These are phyloP conservation scores for Paraphaeosphaeria sporulosa DNA, from an alignment of 2,329 filamentous ascomycete species.

Conservation along the genomic window DNA sequence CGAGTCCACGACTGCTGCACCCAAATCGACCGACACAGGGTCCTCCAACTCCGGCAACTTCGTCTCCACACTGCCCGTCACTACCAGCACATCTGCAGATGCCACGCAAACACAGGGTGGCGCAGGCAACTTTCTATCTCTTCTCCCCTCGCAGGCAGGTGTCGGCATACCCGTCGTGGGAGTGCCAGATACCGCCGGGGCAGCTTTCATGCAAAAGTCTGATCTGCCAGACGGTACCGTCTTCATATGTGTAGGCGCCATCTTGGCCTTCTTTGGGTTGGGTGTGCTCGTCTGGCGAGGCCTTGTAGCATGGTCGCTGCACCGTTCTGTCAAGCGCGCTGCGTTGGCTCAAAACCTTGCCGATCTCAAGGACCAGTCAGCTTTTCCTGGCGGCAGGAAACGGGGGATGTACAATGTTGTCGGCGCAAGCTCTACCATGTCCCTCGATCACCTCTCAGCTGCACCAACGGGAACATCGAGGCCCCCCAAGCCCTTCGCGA, in stretches of 20 bases:
- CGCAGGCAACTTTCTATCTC: slow-evolving; percentile 30
- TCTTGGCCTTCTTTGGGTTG: slow-evolving; percentile 81
- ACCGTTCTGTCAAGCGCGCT: slow-evolving; percentile 87
- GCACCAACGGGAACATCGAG: slow-evolving; percentile 45
- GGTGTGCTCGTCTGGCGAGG: slow-evolving; percentile 88
- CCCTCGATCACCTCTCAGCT: slow-evolving; percentile 59
- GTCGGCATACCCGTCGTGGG: slow-evolving; percentile 71
- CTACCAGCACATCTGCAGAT: slow-evolving; percentile 22
- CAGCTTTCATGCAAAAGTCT: slow-evolving; percentile 91
- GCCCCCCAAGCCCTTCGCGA: slow-evolving; percentile 40
- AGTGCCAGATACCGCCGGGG: slow-evolving; percentile 82
- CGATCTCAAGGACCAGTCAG: slow-evolving; percentile 72
- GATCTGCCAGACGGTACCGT: slow-evolving; percentile 89
- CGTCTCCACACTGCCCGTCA: slow-evolving; percentile 8
- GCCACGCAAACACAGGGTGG: slow-evolving; percentile 20
- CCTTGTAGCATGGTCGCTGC: slow-evolving; percentile 87
- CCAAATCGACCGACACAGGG: slow-evolving; percentile 23
- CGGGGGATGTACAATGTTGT: slow-evolving; percentile 54
- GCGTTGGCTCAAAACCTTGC: slow-evolving; percentile 75
- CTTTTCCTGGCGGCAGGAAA: slow-evolving; percentile 46
- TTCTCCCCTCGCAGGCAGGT: slow-evolving; percentile 55
- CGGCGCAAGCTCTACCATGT: slow-evolving; percentile 61
- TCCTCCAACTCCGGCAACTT: neutral
- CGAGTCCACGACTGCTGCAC: slow-evolving; percentile 16
- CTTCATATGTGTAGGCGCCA: slow-evolving; percentile 92